Evolutionary conservation across 192 early-diverging fungal genomes (phyloP), one percentile per base, ranked within the genome.

Genomic region (Martensiomyces pterosporus): DNA sequence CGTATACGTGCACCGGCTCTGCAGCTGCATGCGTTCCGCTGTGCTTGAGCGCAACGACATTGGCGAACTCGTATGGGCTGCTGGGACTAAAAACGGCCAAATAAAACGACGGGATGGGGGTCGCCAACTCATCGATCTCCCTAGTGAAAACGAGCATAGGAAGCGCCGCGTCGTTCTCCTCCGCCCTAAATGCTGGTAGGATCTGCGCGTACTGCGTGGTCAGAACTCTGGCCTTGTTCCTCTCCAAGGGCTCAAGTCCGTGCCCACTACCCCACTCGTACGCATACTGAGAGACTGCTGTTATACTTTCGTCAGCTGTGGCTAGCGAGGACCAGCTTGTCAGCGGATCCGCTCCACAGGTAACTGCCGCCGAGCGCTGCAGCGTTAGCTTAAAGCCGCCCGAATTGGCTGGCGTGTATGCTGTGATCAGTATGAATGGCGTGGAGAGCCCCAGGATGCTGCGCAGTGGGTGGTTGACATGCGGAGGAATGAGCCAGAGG

Each of bases 201-300:
- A 73, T 57, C 47, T 73, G 70, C 26, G 70, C 70, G 44, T 73
- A 73, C 55, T 73, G 63, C 2, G 70, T 63, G 0, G 70, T 57
- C 53, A 73, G 47, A 18, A 49, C 36, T 25, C 70, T 43, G 3
- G 70, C 70, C 18, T 38, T 38, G 38, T 73, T 51, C 9, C 70
- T 36, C 17, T 66, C 70, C 41, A 72, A 7, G 1, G 69, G 57
- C 8, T 37, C 47, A 43, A 60, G 36, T 23, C 16, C 34, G 39
- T 61, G 62, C 27, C 45, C 22, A 12, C 0, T n/a, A n/a, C 45
- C 49, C 69, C 69, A 73, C 32, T 53, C 57, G 32, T 60, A 55
- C 34, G 34, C 42, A 39, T 55, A 57, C 32, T 41, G 15, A 3
- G 56, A 57, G 4, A 43, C n/a, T 9, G 37, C 24, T 14, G 17